Evolutionary conservation across 2,329 filamentous ascomycete species (phyloP).

Genomic region (Rugonectria rugulosa): DNA sequence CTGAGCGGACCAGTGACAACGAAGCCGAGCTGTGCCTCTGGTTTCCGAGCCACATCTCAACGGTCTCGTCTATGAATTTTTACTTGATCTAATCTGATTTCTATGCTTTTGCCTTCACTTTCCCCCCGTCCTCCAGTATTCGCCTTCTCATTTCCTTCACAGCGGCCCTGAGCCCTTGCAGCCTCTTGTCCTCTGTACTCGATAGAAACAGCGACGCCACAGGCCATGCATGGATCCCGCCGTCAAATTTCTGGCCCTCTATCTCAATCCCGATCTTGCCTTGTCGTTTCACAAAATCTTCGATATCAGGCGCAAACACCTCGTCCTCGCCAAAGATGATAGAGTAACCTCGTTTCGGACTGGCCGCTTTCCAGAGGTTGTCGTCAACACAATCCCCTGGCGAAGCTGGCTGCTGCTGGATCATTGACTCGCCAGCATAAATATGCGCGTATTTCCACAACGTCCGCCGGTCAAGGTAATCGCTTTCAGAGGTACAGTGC

Average conservation of each 20-base stretch:
- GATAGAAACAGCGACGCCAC: constrained; percentile 70
- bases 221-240: constrained; percentile 83
- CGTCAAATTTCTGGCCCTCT: constrained; percentile 66
- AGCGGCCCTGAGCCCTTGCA: constrained; percentile 58
- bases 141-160: constrained; percentile 48
- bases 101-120: constrained; percentile 24
- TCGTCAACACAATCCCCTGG: constrained; percentile 74
- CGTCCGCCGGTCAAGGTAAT: constrained; percentile 74
- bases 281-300: constrained; percentile 64
- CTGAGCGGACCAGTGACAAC: constrained; percentile 46
- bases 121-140: constrained; percentile 26
- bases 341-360: constrained; percentile 71
- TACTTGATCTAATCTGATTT: constrained; percentile 74
- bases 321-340: constrained; percentile 80
- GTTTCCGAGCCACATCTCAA: constrained; percentile 47
- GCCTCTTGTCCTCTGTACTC: constrained; percentile 55
- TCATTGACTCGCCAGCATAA: constrained; percentile 61
- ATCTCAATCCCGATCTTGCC: constrained; percentile 61
- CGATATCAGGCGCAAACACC: constrained; percentile 76
- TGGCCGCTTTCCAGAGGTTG: constrained; percentile 71
- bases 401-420: constrained; percentile 56
- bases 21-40: constrained; percentile 62
- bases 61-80: constrained; percentile 47
- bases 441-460: constrained; percentile 75
- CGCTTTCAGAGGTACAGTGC: constrained; percentile 74